Conservation (phyloP, 108 stramenopile species). For the Conticribra guillardii region DNA sequence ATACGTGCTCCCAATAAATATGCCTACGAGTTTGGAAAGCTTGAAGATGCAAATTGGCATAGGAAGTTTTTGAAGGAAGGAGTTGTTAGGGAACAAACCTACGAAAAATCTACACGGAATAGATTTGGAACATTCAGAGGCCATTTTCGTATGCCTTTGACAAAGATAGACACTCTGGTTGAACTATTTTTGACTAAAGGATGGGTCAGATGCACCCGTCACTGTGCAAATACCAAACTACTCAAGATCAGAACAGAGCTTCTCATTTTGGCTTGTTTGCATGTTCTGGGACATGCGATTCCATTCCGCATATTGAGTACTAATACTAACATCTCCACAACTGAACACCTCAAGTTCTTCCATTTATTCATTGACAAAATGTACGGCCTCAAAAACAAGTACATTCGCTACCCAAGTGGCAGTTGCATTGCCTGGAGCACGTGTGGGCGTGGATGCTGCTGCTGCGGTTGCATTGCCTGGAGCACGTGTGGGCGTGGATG, state of each 20-base stretch:
- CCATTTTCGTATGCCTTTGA: neutral
- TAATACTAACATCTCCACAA: slow-evolving; percentile 3
- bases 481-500: no score
- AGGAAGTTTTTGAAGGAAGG: neutral
- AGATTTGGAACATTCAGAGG: neutral
- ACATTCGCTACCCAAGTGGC: neutral
- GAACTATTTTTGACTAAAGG: neutral
- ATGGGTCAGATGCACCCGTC: neutral
- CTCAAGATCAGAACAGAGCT: slow-evolving; percentile 6
- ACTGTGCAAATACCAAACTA: neutral
- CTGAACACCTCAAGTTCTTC: slow-evolving; percentile 16
- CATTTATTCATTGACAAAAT: slow-evolving; percentile 1
- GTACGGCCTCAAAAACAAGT: neutral
- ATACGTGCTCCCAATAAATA: no score
- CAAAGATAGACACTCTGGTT: slow-evolving; percentile 5
- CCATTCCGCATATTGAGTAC: neutral
- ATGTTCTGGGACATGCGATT: slow-evolving; percentile 1
- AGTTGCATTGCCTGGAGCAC: no score
- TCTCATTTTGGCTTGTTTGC: slow-evolving; percentile 4
- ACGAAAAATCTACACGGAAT: neutral
- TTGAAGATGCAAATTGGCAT: neutral
- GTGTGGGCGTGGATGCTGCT: no score
- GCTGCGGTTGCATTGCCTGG: no score
- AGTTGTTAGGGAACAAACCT: neutral
- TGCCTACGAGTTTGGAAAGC: neutral